Conservation (phyloP, 2,329 filamentous ascomycete genomes). For the Talaromyces funiculosus region DNA sequence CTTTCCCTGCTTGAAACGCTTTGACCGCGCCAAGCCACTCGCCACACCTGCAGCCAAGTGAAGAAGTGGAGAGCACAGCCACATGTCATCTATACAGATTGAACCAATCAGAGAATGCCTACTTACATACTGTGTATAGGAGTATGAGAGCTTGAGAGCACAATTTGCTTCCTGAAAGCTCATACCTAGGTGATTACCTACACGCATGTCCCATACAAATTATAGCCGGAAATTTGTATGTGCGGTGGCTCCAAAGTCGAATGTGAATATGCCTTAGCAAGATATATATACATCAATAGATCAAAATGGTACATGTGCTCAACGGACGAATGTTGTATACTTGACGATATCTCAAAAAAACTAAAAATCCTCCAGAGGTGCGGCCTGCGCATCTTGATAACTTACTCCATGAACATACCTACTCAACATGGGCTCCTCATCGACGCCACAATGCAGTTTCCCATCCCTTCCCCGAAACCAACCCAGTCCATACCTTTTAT, state of each 20-base stretch:
- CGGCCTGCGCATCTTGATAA: conserved; percentile 25
- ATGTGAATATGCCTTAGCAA: too few relatives aligned
- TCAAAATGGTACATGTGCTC: too few relatives aligned
- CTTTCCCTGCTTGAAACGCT: neutral
- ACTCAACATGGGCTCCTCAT: conserved; percentile 65
- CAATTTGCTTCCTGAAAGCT: too few relatives aligned
- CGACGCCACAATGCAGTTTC: conserved; percentile 68
- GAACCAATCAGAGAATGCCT: neutral
- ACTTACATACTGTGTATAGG: too few relatives aligned
- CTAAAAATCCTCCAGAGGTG: conserved; percentile 27
- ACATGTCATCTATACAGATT: neutral
- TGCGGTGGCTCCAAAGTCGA: too few relatives aligned
- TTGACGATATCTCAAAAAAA: too few relatives aligned
- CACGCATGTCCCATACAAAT: too few relatives aligned
- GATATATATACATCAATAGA: too few relatives aligned
- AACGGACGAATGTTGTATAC: too few relatives aligned
- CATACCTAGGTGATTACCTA: too few relatives aligned
- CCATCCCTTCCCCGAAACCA: conserved; percentile 72
- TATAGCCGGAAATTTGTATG: too few relatives aligned
- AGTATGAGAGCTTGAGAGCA: too few relatives aligned
- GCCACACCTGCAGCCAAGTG: neutral
- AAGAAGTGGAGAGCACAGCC: neutral
- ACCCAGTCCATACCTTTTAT: conserved; percentile 67
- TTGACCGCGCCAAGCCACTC: neutral
- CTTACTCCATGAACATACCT: conserved; percentile 58